Percentiles rank a stretch among this genome's conserved stretches.
Evolutionary conservation across 2,329 filamentous ascomycete genomes (phyloP).

Genomic region (Fusarium clavum): DNA sequence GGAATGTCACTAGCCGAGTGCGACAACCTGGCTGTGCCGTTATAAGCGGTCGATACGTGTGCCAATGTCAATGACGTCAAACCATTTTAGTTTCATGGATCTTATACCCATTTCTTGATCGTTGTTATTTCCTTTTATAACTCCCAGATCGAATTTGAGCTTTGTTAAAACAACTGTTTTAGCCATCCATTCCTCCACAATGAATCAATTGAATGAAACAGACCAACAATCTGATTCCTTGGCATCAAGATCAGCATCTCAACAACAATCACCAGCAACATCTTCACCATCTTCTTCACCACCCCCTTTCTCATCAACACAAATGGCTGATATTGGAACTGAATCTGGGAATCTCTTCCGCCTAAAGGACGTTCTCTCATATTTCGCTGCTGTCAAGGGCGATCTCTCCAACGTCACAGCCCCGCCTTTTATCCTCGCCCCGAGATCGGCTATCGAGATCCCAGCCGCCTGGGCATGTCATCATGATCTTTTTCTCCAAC

Average conservation of each 20-base stretch:
- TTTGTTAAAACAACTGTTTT: not conserved
- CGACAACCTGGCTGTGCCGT: constrained; percentile 18
- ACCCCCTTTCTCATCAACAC: constrained; percentile 2
- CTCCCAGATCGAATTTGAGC: not conserved
- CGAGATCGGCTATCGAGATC: constrained; percentile 63
- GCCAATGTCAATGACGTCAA: constrained; percentile 31
- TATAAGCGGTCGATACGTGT: constrained; percentile 9
- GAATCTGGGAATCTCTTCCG: constrained; percentile 18
- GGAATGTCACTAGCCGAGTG: not conserved
- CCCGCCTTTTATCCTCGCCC: constrained; percentile 61
- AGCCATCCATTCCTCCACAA: not conserved
- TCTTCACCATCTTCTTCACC: not conserved
- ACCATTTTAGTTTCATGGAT: not conserved
- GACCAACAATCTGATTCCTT: constrained; percentile 2
- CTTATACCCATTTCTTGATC: constrained; percentile 8
- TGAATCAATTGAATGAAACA: not conserved
- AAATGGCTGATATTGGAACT: constrained; percentile 21
- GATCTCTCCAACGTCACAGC: constrained; percentile 65
- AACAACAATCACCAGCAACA: not conserved
- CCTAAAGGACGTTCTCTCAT: constrained; percentile 18
- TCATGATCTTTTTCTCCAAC: constrained; percentile 28
- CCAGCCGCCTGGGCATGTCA: constrained; percentile 60
- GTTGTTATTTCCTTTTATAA: not conserved
- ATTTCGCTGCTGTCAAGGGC: constrained; percentile 53
- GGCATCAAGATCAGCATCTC: constrained; percentile 1